phyloP scores from a whole-genome alignment of 352 stramenopile genomes.

The Aphanomyces stellatus region DNA sequence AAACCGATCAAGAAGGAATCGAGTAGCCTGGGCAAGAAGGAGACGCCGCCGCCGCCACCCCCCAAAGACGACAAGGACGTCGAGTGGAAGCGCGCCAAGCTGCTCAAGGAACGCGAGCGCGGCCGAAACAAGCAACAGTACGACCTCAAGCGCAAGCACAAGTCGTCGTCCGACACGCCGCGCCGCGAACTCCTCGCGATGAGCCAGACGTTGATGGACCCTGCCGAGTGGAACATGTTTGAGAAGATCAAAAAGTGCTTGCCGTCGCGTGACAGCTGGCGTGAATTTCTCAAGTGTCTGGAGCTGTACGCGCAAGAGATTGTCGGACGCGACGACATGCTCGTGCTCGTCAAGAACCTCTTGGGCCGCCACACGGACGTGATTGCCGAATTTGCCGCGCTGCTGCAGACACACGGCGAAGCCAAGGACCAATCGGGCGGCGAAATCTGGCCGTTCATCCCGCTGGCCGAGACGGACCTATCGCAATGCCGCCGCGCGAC shows the following conservation, averaged over 20 bases:
- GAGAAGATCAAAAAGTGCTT: constrained; percentile 92
- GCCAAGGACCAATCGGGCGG: constrained; percentile 57
- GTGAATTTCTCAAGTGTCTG: constrained; percentile 98
- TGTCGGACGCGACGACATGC: constrained; percentile 82
- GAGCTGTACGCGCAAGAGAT: constrained; percentile 98
- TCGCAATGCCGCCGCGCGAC: constrained; percentile 87
- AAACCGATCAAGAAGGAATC: neutral
- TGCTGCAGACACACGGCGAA: constrained; percentile 65
- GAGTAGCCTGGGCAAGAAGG: constrained; percentile 13
- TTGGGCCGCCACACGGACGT: constrained; percentile 81
- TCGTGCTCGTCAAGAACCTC: constrained; percentile 81
- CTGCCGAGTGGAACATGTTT: constrained; percentile 90
- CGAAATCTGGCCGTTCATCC: constrained; percentile 89
- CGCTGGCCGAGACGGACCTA: constrained; percentile 86
- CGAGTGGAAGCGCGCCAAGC: constrained; percentile 31
- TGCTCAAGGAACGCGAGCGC: constrained; percentile 66
- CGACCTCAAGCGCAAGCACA: constrained; percentile 59
- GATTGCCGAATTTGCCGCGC: constrained; percentile 68
- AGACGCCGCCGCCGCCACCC: neutral
- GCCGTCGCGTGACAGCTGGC: constrained; percentile 89
- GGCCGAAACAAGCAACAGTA: constrained; percentile 71
- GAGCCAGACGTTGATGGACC: constrained; percentile 70
- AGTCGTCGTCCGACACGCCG: constrained; percentile 55
- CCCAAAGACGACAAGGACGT: constrained; percentile 36
- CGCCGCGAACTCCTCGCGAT: constrained; percentile 62